These are phyloP conservation scores for Backusella mclennaniae DNA, from an alignment of 192 early-diverging fungal species.

Conservation along the genomic window DNA sequence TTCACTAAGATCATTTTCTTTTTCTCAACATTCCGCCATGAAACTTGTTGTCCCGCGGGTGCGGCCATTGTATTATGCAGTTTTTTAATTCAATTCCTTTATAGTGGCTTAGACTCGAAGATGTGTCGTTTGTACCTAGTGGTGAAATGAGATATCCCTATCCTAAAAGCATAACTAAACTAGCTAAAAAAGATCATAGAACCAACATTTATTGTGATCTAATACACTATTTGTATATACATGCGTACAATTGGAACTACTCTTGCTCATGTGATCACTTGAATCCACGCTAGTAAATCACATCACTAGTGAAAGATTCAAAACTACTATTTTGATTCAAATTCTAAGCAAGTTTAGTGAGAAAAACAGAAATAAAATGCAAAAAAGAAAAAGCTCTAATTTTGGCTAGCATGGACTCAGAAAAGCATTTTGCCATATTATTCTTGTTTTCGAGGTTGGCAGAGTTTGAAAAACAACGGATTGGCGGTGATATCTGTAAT, in stretches of 20 bases:
- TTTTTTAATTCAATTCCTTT: neutral
- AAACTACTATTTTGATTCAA: neutral
- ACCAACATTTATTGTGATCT: neutral
- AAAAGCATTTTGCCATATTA: neutral
- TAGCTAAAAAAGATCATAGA: neutral
- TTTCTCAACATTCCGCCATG: constrained; percentile 5
- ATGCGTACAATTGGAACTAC: neutral
- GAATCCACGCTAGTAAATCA: neutral
- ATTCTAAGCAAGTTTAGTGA: neutral
- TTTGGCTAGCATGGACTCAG: neutral
- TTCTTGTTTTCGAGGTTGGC: neutral
- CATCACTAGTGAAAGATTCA: neutral
- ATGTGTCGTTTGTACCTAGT: neutral
- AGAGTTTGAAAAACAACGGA: constrained; percentile 8
- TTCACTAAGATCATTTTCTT: neutral
- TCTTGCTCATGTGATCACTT: neutral
- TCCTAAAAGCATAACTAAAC: neutral
- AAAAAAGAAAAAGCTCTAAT: neutral
- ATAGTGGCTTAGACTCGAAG: neutral
- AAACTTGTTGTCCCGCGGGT: neutral
- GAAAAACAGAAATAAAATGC: neutral
- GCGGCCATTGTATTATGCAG: constrained; percentile 6
- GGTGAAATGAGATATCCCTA: neutral
- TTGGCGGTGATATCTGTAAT: constrained; percentile 2
- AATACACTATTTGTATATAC: neutral